A percentile compares a stretch with the other conserved stretches of the same genome.
phyloP scores from a whole-genome alignment of 768 basidiomycete genomes.

The Xerocomellus dryophilus region DNA sequence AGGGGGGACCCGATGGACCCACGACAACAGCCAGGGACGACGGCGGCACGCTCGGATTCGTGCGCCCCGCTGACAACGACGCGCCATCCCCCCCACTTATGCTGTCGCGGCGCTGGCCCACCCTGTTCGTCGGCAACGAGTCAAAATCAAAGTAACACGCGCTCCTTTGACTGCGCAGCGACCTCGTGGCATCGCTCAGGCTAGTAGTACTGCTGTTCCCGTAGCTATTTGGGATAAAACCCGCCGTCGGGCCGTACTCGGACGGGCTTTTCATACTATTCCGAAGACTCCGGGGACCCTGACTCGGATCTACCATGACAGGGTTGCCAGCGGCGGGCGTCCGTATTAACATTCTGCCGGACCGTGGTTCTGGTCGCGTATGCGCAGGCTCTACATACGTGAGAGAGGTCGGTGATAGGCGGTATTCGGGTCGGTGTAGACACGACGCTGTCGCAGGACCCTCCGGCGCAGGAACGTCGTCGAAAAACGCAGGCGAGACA shows the following conservation, averaged over 20 bases:
- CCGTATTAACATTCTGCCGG: neutral
- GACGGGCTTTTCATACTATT: neutral
- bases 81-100: neutral
- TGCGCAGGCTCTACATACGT: conserved; percentile 19
- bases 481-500: conserved; percentile 45
- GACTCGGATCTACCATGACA: neutral
- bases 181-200: conserved; percentile 5
- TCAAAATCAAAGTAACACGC: conserved; percentile 30
- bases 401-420: conserved; percentile 17
- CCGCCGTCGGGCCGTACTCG: conserved; percentile 29
- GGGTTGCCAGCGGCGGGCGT: neutral
- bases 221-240: conserved; percentile 25
- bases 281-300: neutral
- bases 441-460: conserved; percentile 44
- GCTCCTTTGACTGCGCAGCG: conserved; percentile 17
- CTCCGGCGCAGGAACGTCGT: conserved; percentile 43
- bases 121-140: conserved; percentile 13
- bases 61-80: neutral
- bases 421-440: conserved; percentile 31
- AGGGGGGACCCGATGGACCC: neutral
- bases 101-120: neutral
- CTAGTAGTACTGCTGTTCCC: conserved; percentile 6
- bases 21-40: neutral
- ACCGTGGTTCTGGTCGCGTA: conserved; percentile 6
- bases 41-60: neutral